Evolutionary conservation across 2,329 filamentous ascomycete genomes (phyloP).

Genomic region (Neurospora crassa): DNA sequence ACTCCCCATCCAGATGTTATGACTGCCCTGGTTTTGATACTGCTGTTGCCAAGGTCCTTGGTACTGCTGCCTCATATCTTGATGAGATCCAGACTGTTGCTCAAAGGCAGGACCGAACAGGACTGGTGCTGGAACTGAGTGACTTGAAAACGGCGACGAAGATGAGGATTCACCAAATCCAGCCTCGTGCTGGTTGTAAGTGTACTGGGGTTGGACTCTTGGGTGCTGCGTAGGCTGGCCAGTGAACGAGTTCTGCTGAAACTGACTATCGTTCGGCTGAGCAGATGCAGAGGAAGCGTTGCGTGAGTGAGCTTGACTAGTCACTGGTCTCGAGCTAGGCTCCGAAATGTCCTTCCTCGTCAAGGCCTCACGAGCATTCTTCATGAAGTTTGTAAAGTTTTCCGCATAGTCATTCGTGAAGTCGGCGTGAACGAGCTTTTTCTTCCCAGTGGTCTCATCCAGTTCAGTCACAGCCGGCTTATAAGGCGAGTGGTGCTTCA

Average conservation of each 20-base stretch:
- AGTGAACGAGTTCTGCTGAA: background rate
- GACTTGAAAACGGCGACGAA: background rate
- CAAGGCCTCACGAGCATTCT: constrained; percentile 31
- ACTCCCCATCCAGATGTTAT: constrained; percentile 4
- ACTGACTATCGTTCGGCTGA: background rate
- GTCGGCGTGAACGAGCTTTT: constrained; percentile 23
- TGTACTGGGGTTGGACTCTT: background rate
- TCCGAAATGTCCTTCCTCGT: constrained; percentile 14
- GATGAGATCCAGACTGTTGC: constrained; percentile 20
- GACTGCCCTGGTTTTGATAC: constrained; percentile 3
- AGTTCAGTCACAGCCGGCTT: background rate
- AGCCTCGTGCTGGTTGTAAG: background rate
- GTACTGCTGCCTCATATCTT: constrained; percentile 27
- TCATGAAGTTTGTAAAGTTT: constrained; percentile 35
- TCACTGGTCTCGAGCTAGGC: background rate
- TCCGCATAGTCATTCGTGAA: constrained; percentile 55
- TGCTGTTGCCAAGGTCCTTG: constrained; percentile 12
- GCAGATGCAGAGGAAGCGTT: background rate
- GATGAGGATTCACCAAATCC: background rate
- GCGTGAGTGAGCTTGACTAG: background rate
- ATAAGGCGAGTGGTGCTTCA: constrained; percentile 52
- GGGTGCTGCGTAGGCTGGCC: background rate
- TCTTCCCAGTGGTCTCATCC: constrained; percentile 32
- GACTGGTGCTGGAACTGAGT: background rate
- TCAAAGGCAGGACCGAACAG: background rate